Percentiles rank a stretch among this genome's conserved stretches.
phyloP scores from a whole-genome alignment of 2,329 filamentous ascomycete species.

The Zasmidium cellare region DNA sequence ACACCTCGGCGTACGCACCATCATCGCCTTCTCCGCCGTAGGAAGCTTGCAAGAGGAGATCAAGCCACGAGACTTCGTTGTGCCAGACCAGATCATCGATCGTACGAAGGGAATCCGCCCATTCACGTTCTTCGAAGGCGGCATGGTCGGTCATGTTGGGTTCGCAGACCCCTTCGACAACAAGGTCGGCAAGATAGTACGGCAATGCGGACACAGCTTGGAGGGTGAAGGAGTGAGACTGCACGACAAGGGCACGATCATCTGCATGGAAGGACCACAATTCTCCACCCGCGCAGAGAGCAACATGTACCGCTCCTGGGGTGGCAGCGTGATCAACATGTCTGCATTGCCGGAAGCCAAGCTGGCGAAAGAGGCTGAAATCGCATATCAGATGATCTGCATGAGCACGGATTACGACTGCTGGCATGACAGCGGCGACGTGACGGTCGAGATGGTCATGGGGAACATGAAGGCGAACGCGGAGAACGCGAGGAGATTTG shows the following conservation, averaged over 20 bases:
- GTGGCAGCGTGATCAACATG: constrained; percentile 98
- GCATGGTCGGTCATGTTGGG: constrained; percentile 88
- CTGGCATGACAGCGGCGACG: constrained; percentile 81
- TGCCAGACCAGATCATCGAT: constrained; percentile 96
- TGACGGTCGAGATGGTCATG: constrained; percentile 97
- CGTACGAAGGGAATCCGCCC: constrained; percentile 92
- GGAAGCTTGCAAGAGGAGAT: constrained; percentile 90
- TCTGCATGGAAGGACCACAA: constrained; percentile 99
- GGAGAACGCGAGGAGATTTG: constrained; percentile 79
- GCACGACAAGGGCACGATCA: constrained; percentile 79
- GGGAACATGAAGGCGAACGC: constrained; percentile 93
- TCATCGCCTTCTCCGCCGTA: constrained; percentile 94
- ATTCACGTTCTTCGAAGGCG: constrained; percentile 93
- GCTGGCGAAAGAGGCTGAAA: constrained; percentile 91
- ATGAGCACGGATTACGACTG: constrained; percentile 99
- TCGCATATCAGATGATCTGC: constrained; percentile 97
- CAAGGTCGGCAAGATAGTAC: constrained; percentile 72
- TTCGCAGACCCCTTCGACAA: constrained; percentile 95
- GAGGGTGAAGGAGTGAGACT: constrained; percentile 81
- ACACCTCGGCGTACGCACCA: constrained; percentile 80
- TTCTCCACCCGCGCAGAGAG: constrained; percentile 96
- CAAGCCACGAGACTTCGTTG: constrained; percentile 92
- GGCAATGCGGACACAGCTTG: constrained; percentile 72
- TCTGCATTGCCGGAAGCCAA: constrained; percentile 92
- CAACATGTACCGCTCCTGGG: constrained; percentile 91